phyloP scores from a whole-genome alignment of 176 grass and related monocot species.

The Typha latifolia region DNA sequence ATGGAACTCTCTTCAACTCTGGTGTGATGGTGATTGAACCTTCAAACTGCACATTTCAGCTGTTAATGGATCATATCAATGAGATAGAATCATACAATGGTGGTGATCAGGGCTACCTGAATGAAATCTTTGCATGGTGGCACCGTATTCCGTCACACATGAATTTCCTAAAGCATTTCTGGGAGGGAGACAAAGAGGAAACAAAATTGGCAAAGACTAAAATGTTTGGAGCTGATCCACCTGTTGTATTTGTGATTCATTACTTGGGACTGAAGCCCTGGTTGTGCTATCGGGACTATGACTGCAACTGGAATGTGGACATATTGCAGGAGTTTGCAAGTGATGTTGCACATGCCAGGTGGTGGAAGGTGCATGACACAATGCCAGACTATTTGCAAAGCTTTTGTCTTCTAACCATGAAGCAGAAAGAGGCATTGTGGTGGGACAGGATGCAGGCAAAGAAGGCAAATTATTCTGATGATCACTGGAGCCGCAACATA shows the following conservation, averaged over 20 bases:
- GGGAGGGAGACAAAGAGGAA: conserved; percentile 25
- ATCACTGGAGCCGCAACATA: conserved; percentile 28
- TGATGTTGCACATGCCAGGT: conserved; percentile 33
- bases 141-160: conserved; percentile 32
- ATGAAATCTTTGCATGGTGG: conserved; percentile 47
- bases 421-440: conserved; percentile 25
- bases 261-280: conserved; percentile 30
- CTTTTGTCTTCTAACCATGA: conserved; percentile 33
- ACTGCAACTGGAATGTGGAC: conserved; percentile 32
- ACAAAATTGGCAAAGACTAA: conserved; percentile 15
- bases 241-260: conserved; percentile 16
- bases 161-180: conserved; percentile 38
- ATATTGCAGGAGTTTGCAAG: conserved; percentile 24
- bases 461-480: conserved; percentile 22
- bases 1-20: conserved; percentile 33
- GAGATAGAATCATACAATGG: conserved; percentile 52
- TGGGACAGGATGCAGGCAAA: conserved; percentile 29
- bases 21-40: conserved; percentile 41
- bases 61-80: conserved; percentile 36
- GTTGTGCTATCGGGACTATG: conserved; percentile 37
- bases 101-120: conserved; percentile 41
- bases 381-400: conserved; percentile 31
- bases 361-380: conserved; percentile 38
- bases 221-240: conserved; percentile 24
- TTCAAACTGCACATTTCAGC: conserved; percentile 31